Conservation (phyloP, 352 stramenopile species). For the Phytophthora tubulina region DNA sequence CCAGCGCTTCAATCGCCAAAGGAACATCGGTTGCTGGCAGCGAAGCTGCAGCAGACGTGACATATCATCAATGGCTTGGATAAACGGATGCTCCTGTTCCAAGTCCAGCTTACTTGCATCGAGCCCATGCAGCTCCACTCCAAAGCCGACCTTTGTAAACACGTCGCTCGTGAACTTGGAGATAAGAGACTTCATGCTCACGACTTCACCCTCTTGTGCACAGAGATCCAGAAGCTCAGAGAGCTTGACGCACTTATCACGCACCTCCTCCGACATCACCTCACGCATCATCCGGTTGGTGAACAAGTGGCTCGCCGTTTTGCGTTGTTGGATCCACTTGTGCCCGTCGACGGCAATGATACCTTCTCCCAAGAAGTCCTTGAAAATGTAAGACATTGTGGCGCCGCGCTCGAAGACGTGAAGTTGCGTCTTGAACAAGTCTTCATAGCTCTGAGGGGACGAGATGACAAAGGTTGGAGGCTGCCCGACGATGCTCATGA, state of each 20-base stretch:
- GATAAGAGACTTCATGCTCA: conserved; percentile 55
- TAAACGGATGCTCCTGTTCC: conserved; percentile 46
- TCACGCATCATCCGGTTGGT: conserved; percentile 67
- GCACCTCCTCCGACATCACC: conserved; percentile 52
- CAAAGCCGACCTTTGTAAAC: conserved; percentile 80
- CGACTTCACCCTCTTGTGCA: conserved; percentile 2
- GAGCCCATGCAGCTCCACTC: conserved; percentile 58
- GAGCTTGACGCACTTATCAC: conserved; percentile 38
- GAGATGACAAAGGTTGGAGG: conserved; percentile 45
- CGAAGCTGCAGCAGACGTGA: conserved; percentile 48
- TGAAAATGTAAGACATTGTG: conserved; percentile 47
- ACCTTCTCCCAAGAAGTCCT: conserved; percentile 68
- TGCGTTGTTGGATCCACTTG: conserved; percentile 72
- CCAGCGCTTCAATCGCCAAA: conserved; percentile 59
- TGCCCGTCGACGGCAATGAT: conserved; percentile 72
- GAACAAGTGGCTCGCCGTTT: conserved; percentile 89
- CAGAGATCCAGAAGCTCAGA: conserved; percentile 32
- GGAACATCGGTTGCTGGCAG: conserved; percentile 53
- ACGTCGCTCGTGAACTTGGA: conserved; percentile 74
- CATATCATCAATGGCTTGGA: conserved; percentile 57
- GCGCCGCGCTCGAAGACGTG: conserved; percentile 66
- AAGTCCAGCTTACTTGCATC: conserved; percentile 37
- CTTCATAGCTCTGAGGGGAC: conserved; percentile 47
- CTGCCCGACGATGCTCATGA: conserved; percentile 35
- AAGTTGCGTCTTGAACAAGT: conserved; percentile 64